phyloP scores from a whole-genome alignment of 192 early-diverging fungal species.

The Coemansia asiatica region DNA sequence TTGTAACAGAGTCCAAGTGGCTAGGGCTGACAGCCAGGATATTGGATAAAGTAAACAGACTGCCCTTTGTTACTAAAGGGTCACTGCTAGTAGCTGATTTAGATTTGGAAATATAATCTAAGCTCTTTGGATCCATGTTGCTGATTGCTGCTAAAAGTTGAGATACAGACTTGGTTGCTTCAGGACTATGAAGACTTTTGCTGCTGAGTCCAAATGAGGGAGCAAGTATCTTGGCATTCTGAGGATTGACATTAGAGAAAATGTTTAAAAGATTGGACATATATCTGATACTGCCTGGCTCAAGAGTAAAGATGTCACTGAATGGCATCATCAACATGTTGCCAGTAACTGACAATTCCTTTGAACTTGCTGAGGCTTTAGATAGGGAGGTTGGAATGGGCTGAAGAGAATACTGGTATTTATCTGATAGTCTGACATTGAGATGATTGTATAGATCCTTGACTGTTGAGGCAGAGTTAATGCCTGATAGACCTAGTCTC shows the following conservation, averaged over 20 bases:
- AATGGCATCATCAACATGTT: conserved; percentile 37
- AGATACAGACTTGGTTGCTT: conserved; percentile 11
- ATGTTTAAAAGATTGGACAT: conserved; percentile 24
- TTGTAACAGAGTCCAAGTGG: conserved; percentile 15
- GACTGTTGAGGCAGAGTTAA: conserved; percentile 14
- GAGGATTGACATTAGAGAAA: conserved; percentile 11
- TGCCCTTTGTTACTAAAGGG: conserved; percentile 12
- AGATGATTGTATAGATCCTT: conserved; percentile 16
- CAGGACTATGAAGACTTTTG: conserved; percentile 7
- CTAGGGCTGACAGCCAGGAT: conserved; percentile 16
- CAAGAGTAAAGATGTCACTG: conserved; percentile 27
- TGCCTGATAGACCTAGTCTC: conserved; percentile 18
- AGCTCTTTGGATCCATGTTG: conserved; percentile 11
- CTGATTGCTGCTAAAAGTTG: conserved; percentile 14
- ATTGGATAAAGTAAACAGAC: conserved; percentile 18
- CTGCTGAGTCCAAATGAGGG: conserved; percentile 32
- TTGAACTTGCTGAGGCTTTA: not conserved
- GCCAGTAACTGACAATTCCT: not conserved
- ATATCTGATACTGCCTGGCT: conserved; percentile 22
- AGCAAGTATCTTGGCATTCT: conserved; percentile 11
- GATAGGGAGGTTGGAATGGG: not conserved
- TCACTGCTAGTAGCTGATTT: conserved; percentile 7
- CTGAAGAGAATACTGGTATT: conserved; percentile 10
- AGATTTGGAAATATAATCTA: conserved; percentile 5
- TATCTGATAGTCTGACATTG: conserved; percentile 15